Conservation (phyloP, 495 filamentous ascomycete species). For the Hyphodiscus hymeniophilus region DNA sequence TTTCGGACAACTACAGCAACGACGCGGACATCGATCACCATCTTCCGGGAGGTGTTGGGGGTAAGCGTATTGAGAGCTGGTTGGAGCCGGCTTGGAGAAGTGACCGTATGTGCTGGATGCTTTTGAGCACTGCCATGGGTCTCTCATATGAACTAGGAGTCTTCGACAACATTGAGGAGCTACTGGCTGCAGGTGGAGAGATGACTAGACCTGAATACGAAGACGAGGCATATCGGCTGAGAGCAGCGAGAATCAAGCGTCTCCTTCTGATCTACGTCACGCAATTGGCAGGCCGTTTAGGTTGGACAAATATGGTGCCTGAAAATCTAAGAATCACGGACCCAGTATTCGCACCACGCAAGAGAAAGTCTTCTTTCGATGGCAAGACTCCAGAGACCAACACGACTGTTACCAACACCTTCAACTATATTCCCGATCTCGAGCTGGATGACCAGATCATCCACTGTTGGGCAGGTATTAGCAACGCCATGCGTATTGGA, state of each 20-base stretch:
- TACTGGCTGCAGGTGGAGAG: slow-evolving; percentile 38
- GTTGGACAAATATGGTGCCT: slow-evolving; percentile 90
- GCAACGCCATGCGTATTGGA: slow-evolving; percentile 77
- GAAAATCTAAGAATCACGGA: slow-evolving; percentile 45
- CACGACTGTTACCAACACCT: slow-evolving; percentile 41
- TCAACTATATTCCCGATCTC: slow-evolving; percentile 49
- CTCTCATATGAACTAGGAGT: slow-evolving; percentile 91
- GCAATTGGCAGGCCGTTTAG: slow-evolving; percentile 84
- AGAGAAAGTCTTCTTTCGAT: slow-evolving; percentile 37
- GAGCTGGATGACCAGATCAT: slow-evolving; percentile 70
- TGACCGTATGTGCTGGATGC: slow-evolving; percentile 98
- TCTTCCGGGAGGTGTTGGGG: slow-evolving; percentile 44
- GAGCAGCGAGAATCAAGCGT: slow-evolving; percentile 75
- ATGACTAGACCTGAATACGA: slow-evolving; percentile 51
- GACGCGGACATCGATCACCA: slow-evolving; percentile 37
- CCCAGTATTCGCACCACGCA: slow-evolving; percentile 27
- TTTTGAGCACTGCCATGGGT: slow-evolving; percentile 82
- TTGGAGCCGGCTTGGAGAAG: slow-evolving; percentile 93
- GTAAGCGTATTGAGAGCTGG: slow-evolving; percentile 82
- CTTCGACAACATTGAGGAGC: slow-evolving; percentile 74
- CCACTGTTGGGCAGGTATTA: slow-evolving; percentile 86
- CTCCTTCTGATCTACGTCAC: slow-evolving; percentile 83
- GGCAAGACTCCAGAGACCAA: slow-evolving; percentile 47
- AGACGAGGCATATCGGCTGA: slow-evolving; percentile 64
- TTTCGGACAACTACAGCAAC: slow-evolving; percentile 35